phyloP scores from a whole-genome alignment of 169 alveolate genomes.

The Cryptosporidium canis region DNA sequence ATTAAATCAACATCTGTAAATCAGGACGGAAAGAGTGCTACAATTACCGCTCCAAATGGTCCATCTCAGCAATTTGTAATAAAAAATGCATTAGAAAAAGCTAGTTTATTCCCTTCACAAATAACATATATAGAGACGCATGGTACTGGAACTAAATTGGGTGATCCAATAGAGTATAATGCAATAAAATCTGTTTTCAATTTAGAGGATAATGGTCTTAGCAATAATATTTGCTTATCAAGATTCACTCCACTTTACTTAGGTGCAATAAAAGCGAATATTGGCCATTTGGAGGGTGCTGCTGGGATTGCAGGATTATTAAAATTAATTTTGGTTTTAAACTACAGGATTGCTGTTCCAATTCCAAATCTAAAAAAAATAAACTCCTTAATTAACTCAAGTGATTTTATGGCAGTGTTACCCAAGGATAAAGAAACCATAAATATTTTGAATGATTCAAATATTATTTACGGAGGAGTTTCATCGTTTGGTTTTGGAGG shows the following conservation, averaged over 20 bases:
- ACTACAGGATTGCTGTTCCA: conserved; percentile 48
- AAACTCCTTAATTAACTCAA: conserved; percentile 40
- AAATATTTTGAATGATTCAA: background rate
- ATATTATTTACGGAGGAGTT: conserved; percentile 29
- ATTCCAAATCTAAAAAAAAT: conserved; percentile 29
- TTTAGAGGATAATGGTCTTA: background rate
- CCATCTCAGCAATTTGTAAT: conserved; percentile 51
- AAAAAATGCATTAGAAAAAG: conserved; percentile 29
- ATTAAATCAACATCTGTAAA: conserved; percentile 52
- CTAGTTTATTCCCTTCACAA: conserved; percentile 21
- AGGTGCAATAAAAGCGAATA: conserved; percentile 74
- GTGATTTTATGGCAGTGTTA: conserved; percentile 6
- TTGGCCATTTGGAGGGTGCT: conserved; percentile 75
- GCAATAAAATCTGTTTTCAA: conserved; percentile 65
- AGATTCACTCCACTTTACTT: conserved; percentile 43
- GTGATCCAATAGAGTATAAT: conserved; percentile 67
- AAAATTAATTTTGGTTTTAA: conserved; percentile 32
- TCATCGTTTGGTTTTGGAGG: conserved; percentile 73
- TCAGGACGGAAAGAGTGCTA: conserved; percentile 72
- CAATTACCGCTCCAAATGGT: conserved; percentile 70
- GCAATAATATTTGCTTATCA: background rate
- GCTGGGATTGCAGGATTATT: conserved; percentile 75
- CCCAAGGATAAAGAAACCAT: conserved; percentile 18
- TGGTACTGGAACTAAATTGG: conserved; percentile 67
- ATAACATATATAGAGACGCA: conserved; percentile 47